A percentile compares a stretch with the other conserved stretches of the same genome.
These are phyloP conservation scores for Pezicula neosporulosa DNA, from an alignment of 2,329 filamentous ascomycete genomes.

Conservation along the genomic window DNA sequence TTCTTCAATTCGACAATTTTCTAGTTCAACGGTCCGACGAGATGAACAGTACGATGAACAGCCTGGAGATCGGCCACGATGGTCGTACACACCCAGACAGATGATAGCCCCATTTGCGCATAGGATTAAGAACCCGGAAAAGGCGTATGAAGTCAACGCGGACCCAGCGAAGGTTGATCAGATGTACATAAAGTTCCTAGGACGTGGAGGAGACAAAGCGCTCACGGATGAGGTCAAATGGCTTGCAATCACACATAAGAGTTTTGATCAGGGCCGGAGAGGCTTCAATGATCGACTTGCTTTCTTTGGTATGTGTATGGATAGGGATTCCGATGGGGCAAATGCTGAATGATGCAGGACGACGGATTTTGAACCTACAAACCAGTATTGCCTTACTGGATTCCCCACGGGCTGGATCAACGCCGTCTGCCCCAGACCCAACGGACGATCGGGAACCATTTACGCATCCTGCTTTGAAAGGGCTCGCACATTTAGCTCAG, in stretches of 20 bases:
- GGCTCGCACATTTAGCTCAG: conserved; percentile 68
- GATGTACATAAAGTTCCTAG: conserved; percentile 75
- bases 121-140: conserved; percentile 49
- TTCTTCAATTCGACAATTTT: conserved; percentile 19
- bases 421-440: conserved; percentile 36
- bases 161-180: conserved; percentile 71
- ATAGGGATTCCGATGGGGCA: background rate
- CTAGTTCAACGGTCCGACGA: conserved; percentile 19
- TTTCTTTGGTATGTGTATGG: conserved; percentile 65
- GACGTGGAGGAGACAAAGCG: conserved; percentile 66
- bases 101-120: conserved; percentile 69
- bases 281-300: conserved; percentile 93
- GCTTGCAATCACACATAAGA: conserved; percentile 96
- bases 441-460: conserved; percentile 58
- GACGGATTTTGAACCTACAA: conserved; percentile 57
- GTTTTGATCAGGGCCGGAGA: conserved; percentile 90
- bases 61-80: conserved; percentile 50
- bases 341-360: conserved; percentile 41
- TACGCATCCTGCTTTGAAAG: conserved; percentile 64
- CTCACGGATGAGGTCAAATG: conserved; percentile 92
- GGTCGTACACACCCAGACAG: conserved; percentile 64
- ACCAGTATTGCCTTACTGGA: conserved; percentile 59
- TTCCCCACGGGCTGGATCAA: conserved; percentile 27
- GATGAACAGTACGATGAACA: conserved; percentile 28
- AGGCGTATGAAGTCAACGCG: conserved; percentile 67